phyloP scores from a whole-genome alignment of 352 stramenopile genomes.

The Pythium periplocum region DNA sequence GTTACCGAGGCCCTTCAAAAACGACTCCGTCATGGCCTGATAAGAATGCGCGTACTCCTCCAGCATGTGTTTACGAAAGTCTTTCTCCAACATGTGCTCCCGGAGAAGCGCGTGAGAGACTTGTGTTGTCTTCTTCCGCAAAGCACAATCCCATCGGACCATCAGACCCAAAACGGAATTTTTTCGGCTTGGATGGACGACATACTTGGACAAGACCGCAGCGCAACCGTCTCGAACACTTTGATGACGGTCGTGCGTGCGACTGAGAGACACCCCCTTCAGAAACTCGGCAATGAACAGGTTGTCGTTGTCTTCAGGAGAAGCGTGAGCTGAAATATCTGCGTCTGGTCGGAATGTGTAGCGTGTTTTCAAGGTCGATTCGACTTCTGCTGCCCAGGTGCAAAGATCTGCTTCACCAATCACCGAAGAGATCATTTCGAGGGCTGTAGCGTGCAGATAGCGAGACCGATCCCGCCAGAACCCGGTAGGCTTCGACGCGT shows the following conservation, averaged over 20 bases:
- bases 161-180: constrained; percentile 44
- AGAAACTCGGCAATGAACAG: constrained; percentile 77
- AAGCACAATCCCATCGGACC: constrained; percentile 62
- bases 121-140: constrained; percentile 55
- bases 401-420: constrained; percentile 23
- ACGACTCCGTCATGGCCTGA: constrained; percentile 64
- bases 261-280: constrained; percentile 50
- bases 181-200: constrained; percentile 7
- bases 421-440: constrained; percentile 8
- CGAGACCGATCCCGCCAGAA: neutral
- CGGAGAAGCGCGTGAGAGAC: constrained; percentile 57
- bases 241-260: constrained; percentile 42
- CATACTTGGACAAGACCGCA: constrained; percentile 42
- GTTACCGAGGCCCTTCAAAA: constrained; percentile 73
- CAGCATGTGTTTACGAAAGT: constrained; percentile 71
- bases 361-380: constrained; percentile 8
- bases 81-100: constrained; percentile 70
- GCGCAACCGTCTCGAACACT: constrained; percentile 63
- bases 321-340: neutral
- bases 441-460: neutral
- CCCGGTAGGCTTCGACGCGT: neutral
- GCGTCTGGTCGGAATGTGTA: neutral
- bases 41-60: constrained; percentile 73
- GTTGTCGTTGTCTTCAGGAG: constrained; percentile 29
- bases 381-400: constrained; percentile 5